Evolutionary conservation across 2,329 filamentous ascomycete genomes (phyloP), one percentile per base, ranked within the genome.

Genomic region (Aureobasidium mangrovei): DNA sequence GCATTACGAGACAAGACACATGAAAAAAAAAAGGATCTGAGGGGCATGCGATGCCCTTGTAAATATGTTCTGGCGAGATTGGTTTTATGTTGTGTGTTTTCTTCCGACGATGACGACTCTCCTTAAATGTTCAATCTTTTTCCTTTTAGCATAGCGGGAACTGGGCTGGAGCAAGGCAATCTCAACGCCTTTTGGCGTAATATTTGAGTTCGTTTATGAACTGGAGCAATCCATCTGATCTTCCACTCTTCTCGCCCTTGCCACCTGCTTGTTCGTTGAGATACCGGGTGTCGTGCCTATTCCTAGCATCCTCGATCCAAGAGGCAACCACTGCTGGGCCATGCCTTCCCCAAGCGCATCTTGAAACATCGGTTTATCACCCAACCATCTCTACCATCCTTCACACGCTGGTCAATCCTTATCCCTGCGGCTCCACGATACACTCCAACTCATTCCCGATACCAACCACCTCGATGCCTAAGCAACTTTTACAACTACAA

Each of bases 51-150:
- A 39, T 39, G 33, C 28, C 24, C 12, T 47, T 54, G 51, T 54
- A 41, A 18, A 54, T 46, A 40, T 39, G 41, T 9, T 40, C 12
- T 29, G 45, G 42, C 42, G 29, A 35, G 27, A 31, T 28, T 29
- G 41, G 12, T 31, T 26, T 38, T 42, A 10, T 8, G 24, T 35
- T 54, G 12, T 29, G 24, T 55, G 26, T 36, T 36, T 53, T 38
- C 44, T 52, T 43, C 38, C 40, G 52, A 53, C 43, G 57, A 56
- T 58, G 46, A 58, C 54, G 57, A 58, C 57, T 56, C 51, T 58
- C 57, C 54, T 58, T 58, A 48, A 58, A 8, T 32, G 38, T 49
- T 26, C 31, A 51, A 40, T 44, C 44, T 52, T 53, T 46, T 31
- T 49, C 36, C 36, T 53, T 43, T 28, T 42, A 56, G 57, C 57